Evolutionary conservation across 345 rosid genomes (phyloP), one percentile per base, ranked within the genome.

Genomic region (Camelina sativa): DNA sequence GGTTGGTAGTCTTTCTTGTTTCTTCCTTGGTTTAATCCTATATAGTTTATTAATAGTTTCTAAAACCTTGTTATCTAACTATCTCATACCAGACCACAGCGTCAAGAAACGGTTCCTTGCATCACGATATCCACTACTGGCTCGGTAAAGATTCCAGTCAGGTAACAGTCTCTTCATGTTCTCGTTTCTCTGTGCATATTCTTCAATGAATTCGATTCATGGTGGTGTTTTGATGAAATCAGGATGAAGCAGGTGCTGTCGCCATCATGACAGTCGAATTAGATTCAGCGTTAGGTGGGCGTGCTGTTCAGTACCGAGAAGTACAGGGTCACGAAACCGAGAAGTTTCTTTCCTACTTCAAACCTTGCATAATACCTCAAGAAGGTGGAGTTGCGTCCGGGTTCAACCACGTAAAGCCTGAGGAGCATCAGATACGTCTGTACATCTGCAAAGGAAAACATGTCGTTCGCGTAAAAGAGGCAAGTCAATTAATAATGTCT

Each of bases 221-320:
- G 73, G 64, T 65, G 37, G n/a, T 57, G 54, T 65, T 46, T 81
- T 67, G 71, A 48, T 83, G 74, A 61, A 41, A 69, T 76, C 84
- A 95, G 98, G 98, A 96, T 72, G 98, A 96, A 87, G 96, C 96
- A 54, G 98, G 98, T 81, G 74, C 85, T 55, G 97, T 95, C 61
- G 96, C 96, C 55, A 69, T 91, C 72, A 91, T 85, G 86, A 92
- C 98, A 59, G 93, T 96, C 75, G 99, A 96, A 72, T 83, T 96
- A 51, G 99, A 96, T 88, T 97, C 99, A 58, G 93, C 96, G 16
- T 96, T 96, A 67, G 99, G 99, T 71, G 99, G 99, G 41, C 97
- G 96, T 75, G 99, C 97, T 47, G 97, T 96, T 65, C 99, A 96
- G 75, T 96, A 92, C 83, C 92, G 98, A 80, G 99, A 96, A 87